Percentiles rank a stretch among this genome's conserved stretches.
These are phyloP conservation scores for Cyphellophora attinorum DNA, from an alignment of 2,329 filamentous ascomycete genomes.

Conservation along the genomic window DNA sequence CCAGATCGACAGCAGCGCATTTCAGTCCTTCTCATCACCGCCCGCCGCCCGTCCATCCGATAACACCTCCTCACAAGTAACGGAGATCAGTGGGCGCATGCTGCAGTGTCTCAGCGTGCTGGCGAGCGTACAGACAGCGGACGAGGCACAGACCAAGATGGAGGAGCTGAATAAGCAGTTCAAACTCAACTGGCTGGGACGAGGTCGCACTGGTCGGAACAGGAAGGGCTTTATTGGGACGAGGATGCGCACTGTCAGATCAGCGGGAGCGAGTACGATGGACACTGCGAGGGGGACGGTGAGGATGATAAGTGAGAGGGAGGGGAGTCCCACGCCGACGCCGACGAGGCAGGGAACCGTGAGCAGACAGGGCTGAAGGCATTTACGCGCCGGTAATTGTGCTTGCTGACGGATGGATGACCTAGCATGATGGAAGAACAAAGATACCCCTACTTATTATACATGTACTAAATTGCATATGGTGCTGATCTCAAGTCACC, in stretches of 20 bases:
- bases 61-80: slow-evolving; percentile 61
- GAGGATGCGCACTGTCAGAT: slow-evolving; percentile 27
- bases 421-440: no score
- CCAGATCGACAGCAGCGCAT: slow-evolving; percentile 32
- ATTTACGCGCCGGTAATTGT: no score
- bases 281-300: slow-evolving; percentile 3
- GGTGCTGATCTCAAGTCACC: slow-evolving; percentile 9
- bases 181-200: slow-evolving; percentile 93
- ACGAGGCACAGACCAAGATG: slow-evolving; percentile 67
- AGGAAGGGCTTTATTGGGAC: slow-evolving; percentile 79
- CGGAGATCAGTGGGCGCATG: slow-evolving; percentile 91
- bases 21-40: slow-evolving; percentile 32
- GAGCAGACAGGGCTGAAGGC: slow-evolving; percentile 13
- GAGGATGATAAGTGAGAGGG: slow-evolving; percentile 13
- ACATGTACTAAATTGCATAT: no score
- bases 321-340: slow-evolving; percentile 20
- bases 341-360: slow-evolving; percentile 20
- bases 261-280: slow-evolving; percentile 4
- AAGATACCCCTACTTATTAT: no score
- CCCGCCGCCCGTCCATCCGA: slow-evolving; percentile 25
- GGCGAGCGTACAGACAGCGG: slow-evolving; percentile 62
- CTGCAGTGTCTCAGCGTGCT: slow-evolving; percentile 92
- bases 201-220: slow-evolving; percentile 81
- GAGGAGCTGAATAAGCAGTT: slow-evolving; percentile 75
- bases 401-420: no score